Evolutionary conservation across 345 rosid species (phyloP).

Genomic region (Populus tremula): DNA sequence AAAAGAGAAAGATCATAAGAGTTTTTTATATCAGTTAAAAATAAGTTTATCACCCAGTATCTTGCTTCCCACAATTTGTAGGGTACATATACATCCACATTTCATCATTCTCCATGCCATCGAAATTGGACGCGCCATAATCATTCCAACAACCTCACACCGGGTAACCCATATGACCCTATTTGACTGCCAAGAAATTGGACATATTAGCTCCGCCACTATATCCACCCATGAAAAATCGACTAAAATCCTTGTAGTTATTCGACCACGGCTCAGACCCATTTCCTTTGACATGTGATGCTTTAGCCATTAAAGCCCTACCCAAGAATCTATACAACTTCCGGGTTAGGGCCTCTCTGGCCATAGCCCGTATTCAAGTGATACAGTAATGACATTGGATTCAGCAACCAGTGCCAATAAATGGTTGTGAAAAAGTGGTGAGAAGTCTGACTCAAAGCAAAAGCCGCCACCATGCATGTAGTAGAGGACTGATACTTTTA

Average conservation of each 20-base stretch:
- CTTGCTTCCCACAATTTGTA: background rate
- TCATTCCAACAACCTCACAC: background rate
- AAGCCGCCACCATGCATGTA: background rate
- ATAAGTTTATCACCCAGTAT: no score
- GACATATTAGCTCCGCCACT: constrained; percentile 1
- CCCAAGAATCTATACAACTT: background rate
- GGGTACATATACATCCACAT: background rate
- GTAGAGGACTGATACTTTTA: background rate
- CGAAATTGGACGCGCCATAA: background rate
- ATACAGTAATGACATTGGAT: background rate
- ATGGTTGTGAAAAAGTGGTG: background rate
- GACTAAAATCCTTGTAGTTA: background rate
- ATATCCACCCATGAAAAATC: background rate
- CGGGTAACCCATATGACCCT: background rate
- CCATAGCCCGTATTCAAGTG: background rate
- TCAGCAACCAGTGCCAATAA: background rate
- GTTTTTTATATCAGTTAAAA: no score
- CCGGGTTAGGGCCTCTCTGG: background rate
- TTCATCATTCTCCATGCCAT: background rate
- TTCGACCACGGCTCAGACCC: background rate
- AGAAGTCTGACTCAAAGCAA: background rate
- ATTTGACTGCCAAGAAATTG: background rate
- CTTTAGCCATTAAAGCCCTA: background rate
- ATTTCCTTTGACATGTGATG: background rate
- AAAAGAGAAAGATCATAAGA: no score